Percentiles rank a stretch among this genome's conserved stretches.
Conservation (phyloP, 352 stramenopile species). For the Globisporangium emineosum region DNA sequence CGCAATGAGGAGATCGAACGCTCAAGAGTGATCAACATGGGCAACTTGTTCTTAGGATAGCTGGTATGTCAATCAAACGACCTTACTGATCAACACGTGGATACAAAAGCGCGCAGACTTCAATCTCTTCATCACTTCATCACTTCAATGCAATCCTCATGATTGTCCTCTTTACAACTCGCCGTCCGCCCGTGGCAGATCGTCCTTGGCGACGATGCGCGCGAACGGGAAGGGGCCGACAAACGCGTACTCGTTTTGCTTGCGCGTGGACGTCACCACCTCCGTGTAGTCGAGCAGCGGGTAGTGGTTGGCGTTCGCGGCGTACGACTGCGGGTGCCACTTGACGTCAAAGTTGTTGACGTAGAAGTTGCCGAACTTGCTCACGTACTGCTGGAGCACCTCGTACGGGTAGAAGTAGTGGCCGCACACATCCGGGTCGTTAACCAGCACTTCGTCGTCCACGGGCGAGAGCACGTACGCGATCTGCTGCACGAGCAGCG, state of each 20-base stretch:
- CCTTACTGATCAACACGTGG: background rate
- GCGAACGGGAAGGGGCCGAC: slow-evolving; percentile 69
- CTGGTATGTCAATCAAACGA: background rate
- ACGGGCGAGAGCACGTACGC: slow-evolving; percentile 56
- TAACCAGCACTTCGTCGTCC: slow-evolving; percentile 43
- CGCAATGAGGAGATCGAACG: background rate
- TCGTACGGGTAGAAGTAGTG: slow-evolving; percentile 81
- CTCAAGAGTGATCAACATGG: background rate
- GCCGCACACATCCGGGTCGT: slow-evolving; percentile 65
- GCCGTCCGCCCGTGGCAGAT: slow-evolving; percentile 8
- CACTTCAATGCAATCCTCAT: too few relatives aligned
- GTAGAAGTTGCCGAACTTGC: slow-evolving; percentile 62
- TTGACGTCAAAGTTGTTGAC: slow-evolving; percentile 70
- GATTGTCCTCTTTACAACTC: slow-evolving; percentile 5
- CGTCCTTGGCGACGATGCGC: slow-evolving; percentile 43
- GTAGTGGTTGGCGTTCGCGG: slow-evolving; percentile 45
- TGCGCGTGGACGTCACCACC: slow-evolving; percentile 53
- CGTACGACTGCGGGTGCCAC: slow-evolving; percentile 66
- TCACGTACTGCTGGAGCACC: slow-evolving; percentile 50
- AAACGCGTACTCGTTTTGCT: slow-evolving; percentile 65
- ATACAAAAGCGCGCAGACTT: background rate
- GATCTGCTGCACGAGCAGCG: slow-evolving; percentile 55
- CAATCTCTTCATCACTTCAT: background rate
- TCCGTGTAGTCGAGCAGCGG: slow-evolving; percentile 59
- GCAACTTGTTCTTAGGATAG: background rate